Evolutionary conservation across 495 filamentous ascomycete genomes (phyloP).

Genomic region (Collariella sp.): DNA sequence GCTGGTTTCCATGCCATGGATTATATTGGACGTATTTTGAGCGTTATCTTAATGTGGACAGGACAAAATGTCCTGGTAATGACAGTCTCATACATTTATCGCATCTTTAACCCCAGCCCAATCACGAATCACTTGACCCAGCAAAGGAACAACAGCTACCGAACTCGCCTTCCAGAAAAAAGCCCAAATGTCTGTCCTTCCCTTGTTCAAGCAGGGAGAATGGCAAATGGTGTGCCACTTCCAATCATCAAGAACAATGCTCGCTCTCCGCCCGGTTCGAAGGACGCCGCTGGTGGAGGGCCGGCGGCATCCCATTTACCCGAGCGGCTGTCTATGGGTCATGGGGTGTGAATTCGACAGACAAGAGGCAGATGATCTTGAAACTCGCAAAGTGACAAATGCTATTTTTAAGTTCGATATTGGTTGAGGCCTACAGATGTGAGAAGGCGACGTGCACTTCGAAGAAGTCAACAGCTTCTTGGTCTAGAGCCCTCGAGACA

Average conservation of each 20-base stretch:
- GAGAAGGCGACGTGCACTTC: too few species aligned
- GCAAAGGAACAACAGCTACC: too few species aligned
- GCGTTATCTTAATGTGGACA: neutral
- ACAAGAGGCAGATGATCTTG: neutral
- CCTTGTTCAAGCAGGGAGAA: neutral
- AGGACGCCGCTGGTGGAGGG: neutral
- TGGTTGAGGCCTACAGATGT: too few species aligned
- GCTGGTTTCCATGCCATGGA: neutral
- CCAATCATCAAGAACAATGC: conserved; percentile 31
- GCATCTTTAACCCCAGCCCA: too few species aligned
- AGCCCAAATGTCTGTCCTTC: neutral
- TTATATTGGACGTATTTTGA: neutral
- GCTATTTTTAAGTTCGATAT: too few species aligned
- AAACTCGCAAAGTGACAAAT: too few species aligned
- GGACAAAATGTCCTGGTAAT: neutral
- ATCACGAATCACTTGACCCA: too few species aligned
- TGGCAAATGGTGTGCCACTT: neutral
- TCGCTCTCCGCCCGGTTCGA: conserved; percentile 24
- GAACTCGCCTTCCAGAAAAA: too few species aligned
- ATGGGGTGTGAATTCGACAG: too few species aligned
- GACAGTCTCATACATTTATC: neutral
- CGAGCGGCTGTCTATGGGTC: neutral
- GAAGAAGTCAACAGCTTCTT: too few species aligned
- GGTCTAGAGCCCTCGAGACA: too few species aligned
- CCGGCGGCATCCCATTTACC: neutral